Evolutionary conservation across 2,329 filamentous ascomycete genomes (phyloP), one percentile per base, ranked within the genome.

Genomic region (Ceratocystis eucalypticola): DNA sequence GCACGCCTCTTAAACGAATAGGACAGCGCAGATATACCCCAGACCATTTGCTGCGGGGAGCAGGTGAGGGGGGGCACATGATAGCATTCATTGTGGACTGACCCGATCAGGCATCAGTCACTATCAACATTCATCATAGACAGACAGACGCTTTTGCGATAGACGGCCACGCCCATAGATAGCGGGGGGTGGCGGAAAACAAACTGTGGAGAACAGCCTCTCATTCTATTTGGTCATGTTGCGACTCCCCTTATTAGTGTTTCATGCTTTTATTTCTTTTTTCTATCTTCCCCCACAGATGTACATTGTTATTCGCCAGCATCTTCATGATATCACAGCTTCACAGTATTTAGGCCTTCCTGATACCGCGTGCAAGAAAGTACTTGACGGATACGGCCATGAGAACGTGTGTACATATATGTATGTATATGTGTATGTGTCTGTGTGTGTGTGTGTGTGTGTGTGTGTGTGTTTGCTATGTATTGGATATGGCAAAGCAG

Each of bases 1-100:
- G 22, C 37, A 68, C 63, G 67, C 67, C 15, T 48, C 46, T 20
- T 50, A 10, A 50, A 22, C 48, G 48, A 15, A 25, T 28, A 53
- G 37, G 37, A 41, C 37, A 15, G 12, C 37, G 10, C 37, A 41
- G 37, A 41, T 41, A 41, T 41, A 41, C 37, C 37, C 37, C 37
- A 15, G 37, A 15, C 10, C 37, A 41, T 41, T 41, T 41, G 37
- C 37, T 5, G 37, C 37, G 10, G 10, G 10, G 37, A 41, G 3
- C 37, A 41, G 37, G 37, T 41, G 37, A 41, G 3, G 37, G 10
- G 10, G 12, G 37, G 3, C 12, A 41, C 37, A 41, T 41, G 37
- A 41, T 41, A 41, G 37, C 37, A 41, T 41, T 15, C 37, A 41
- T 41, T 41, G 37, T 41, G 10, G 37, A 41, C 37, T 41, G 37